These are phyloP conservation scores for Xylaria longipes DNA, from an alignment of 495 filamentous ascomycete genomes.

Conservation along the genomic window DNA sequence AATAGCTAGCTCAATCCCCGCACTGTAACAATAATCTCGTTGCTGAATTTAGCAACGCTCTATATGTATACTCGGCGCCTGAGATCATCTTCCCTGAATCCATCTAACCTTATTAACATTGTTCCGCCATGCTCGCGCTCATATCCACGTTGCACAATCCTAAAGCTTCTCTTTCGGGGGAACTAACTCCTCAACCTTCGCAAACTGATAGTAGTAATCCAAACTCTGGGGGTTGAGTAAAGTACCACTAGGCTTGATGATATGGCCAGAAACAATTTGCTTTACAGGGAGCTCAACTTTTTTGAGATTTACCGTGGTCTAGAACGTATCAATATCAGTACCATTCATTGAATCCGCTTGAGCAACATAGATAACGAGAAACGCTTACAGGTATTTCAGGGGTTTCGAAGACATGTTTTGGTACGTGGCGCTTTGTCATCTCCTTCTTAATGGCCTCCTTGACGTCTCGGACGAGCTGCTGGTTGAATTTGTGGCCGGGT, in stretches of 20 bases:
- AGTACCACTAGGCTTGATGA: constrained; percentile 77
- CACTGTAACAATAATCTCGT: background rate
- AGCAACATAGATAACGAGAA: constrained; percentile 14
- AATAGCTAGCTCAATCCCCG: background rate
- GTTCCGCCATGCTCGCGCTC: background rate
- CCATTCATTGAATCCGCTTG: background rate
- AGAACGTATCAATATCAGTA: constrained; percentile 13
- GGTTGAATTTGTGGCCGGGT: constrained; percentile 60
- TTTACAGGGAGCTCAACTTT: constrained; percentile 88
- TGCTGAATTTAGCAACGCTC: background rate
- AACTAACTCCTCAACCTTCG: constrained; percentile 71
- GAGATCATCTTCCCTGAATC: background rate
- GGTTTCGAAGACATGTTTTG: constrained; percentile 79
- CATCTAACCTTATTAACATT: background rate
- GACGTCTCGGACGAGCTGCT: constrained; percentile 62
- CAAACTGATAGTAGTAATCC: constrained; percentile 82
- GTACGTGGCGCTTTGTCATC: constrained; percentile 75
- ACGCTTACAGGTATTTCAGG: constrained; percentile 78
- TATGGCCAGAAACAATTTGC: constrained; percentile 78
- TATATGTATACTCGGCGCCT: background rate
- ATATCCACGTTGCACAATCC: background rate
- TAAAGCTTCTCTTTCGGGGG: constrained; percentile 18
- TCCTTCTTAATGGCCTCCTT: constrained; percentile 67
- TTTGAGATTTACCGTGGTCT: constrained; percentile 84
- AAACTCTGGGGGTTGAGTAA: constrained; percentile 76